Percentiles rank a stretch among this genome's conserved stretches.
These are phyloP conservation scores for Geum urbanum DNA, from an alignment of 306 rosid species.

Conservation along the genomic window DNA sequence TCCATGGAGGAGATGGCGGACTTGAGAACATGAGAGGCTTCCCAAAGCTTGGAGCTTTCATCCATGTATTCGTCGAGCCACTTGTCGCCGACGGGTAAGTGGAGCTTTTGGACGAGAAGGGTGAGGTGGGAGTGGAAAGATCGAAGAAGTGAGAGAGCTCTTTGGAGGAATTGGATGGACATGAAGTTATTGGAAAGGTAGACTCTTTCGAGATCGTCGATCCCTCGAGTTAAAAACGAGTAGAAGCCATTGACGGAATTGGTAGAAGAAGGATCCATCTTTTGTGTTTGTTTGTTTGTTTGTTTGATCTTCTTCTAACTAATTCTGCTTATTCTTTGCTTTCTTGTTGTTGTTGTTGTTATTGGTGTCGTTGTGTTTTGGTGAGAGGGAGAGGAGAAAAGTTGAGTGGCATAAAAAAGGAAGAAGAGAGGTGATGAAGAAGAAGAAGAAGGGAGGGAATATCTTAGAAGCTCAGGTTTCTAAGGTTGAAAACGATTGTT, in stretches of 20 bases:
- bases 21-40: conserved; percentile 91
- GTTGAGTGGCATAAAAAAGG: conserved; percentile 9
- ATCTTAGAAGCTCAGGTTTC: conserved; percentile 93
- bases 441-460: conserved; percentile 47
- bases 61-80: conserved; percentile 99
- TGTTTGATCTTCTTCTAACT: too few relatives aligned
- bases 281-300: not conserved
- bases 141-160: conserved; percentile 81
- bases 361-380: not conserved
- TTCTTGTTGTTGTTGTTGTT: not conserved
- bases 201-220: conserved; percentile 91
- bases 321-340: too few relatives aligned
- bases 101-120: conserved; percentile 89
- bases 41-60: conserved; percentile 98
- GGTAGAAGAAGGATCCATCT: conserved; percentile 88
- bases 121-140: conserved; percentile 89
- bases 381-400: conserved; percentile 1
- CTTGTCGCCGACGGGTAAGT: conserved; percentile 90
- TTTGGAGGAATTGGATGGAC: conserved; percentile 97
- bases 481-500: conserved; percentile 97
- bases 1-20: conserved; percentile 87
- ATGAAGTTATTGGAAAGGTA: conserved; percentile 77
- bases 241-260: conserved; percentile 98
- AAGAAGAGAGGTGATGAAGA: conserved; percentile 11
- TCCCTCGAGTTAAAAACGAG: conserved; percentile 77